Percentiles rank a stretch among this genome's conserved stretches.
phyloP scores from a whole-genome alignment of 495 filamentous ascomycete genomes.

The Aspergillus affinis region DNA sequence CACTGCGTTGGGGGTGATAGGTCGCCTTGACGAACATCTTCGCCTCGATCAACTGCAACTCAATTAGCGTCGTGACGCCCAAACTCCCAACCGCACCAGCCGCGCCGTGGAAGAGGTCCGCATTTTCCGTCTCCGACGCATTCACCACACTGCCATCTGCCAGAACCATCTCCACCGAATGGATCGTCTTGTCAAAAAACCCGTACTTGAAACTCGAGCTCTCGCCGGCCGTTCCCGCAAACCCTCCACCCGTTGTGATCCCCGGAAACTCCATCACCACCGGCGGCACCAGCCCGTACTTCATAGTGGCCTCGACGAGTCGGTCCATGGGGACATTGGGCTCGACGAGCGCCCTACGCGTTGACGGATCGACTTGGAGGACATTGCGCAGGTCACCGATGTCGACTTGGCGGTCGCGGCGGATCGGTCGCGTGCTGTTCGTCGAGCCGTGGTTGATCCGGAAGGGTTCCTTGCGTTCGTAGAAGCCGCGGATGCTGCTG shows the following conservation, averaged over 20 bases:
- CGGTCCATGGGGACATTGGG: conserved; percentile 47
- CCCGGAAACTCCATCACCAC: conserved; percentile 54
- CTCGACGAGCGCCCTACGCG: conserved; percentile 36
- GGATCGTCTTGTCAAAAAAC: conserved; percentile 46
- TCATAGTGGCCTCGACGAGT: conserved; percentile 36
- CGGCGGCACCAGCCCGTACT: conserved; percentile 39
- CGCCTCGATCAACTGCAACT: conserved; percentile 43
- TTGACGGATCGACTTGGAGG: conserved; percentile 41
- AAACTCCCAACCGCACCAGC: conserved; percentile 45
- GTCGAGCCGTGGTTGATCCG: conserved; percentile 72
- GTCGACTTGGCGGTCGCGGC: conserved; percentile 48
- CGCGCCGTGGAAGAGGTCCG: conserved; percentile 48
- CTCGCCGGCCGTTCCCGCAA: conserved; percentile 46
- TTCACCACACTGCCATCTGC: conserved; percentile 44
- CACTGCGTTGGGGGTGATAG: conserved; percentile 32
- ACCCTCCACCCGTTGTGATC: conserved; percentile 51
- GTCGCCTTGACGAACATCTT: conserved; percentile 42
- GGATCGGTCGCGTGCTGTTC: conserved; percentile 58
- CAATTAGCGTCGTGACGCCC: conserved; percentile 46
- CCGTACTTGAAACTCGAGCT: conserved; percentile 50
- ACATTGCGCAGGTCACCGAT: conserved; percentile 49
- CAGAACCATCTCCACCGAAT: conserved; percentile 46
- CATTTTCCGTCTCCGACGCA: conserved; percentile 28
- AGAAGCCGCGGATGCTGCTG: conserved; percentile 46
- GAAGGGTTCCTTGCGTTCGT: conserved; percentile 55